Conservation (phyloP, 208 protist species). For the Wallacemonas sp. region DNA sequence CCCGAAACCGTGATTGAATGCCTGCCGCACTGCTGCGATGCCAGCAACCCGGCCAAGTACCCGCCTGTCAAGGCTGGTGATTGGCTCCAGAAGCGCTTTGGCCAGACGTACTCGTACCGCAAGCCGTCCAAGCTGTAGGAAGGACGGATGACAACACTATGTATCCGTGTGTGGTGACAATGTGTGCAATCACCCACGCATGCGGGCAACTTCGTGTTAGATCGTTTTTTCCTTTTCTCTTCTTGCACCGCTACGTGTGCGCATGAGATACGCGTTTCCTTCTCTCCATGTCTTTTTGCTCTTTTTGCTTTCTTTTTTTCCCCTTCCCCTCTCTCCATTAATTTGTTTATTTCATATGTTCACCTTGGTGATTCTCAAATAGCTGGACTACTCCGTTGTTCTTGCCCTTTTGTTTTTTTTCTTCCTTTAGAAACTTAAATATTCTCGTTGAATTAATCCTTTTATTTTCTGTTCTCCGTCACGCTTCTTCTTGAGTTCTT, state of each 20-base stretch:
- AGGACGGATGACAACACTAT: no score
- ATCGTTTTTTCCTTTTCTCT: no score
- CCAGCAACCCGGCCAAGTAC: slow-evolving; percentile 59
- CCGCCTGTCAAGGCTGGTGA: slow-evolving; percentile 49
- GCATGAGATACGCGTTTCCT: no score
- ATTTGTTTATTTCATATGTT: neutral
- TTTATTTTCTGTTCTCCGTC: no score
- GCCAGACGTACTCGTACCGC: slow-evolving; percentile 71
- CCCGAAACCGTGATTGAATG: slow-evolving; percentile 60
- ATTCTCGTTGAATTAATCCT: no score
- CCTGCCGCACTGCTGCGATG: slow-evolving; percentile 64
- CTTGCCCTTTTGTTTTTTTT: neutral
- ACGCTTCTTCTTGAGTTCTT: no score
- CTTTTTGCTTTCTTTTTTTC: slow-evolving; percentile 19
- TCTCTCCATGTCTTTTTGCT: slow-evolving; percentile 9
- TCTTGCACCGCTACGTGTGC: no score
- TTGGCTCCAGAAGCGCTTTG: slow-evolving; percentile 73
- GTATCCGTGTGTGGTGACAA: no score
- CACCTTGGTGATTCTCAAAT: neutral
- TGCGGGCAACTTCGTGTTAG: no score
- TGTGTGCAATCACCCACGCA: no score
- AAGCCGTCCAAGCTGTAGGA: no score
- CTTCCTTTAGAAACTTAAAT: no score
- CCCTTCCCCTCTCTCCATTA: neutral
- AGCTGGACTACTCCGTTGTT: neutral